Percentiles rank a stretch among this genome's conserved stretches.
phyloP scores from a whole-genome alignment of 2,329 filamentous ascomycete species.

The Penicillium sp. region DNA sequence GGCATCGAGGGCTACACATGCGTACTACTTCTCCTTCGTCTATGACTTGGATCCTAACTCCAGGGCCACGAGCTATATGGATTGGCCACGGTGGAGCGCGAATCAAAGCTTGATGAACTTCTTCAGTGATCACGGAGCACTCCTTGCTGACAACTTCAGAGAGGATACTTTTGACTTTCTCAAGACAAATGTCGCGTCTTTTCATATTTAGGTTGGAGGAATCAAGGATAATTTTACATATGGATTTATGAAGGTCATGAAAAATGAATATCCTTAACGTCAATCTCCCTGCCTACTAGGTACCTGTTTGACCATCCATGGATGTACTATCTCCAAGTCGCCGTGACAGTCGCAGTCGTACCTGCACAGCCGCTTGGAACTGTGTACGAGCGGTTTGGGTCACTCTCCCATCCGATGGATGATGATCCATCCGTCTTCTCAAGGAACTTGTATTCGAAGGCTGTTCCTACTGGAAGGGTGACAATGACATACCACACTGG shows the following conservation, averaged over 20 bases:
- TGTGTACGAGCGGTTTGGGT: slow-evolving; percentile 47
- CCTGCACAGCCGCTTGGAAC: slow-evolving; percentile 38
- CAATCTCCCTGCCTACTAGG: not conserved
- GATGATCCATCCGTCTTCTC: slow-evolving; percentile 59
- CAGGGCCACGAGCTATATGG: slow-evolving; percentile 41
- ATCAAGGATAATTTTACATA: not conserved
- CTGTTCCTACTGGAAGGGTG: slow-evolving; percentile 55
- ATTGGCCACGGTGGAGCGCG: slow-evolving; percentile 58
- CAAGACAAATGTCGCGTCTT: slow-evolving; percentile 16
- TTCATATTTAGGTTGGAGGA: slow-evolving; percentile 22
- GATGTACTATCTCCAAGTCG: slow-evolving; percentile 37
- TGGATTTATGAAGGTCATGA: not conserved
- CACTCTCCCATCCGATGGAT: slow-evolving; percentile 63
- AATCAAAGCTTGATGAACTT: slow-evolving; percentile 55
- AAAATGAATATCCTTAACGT: not conserved
- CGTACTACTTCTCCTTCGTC: slow-evolving; percentile 73
- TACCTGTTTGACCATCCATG: not conserved
- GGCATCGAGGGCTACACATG: slow-evolving; percentile 59
- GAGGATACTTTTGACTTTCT: slow-evolving; percentile 46
- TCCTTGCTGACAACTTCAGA: slow-evolving; percentile 53
- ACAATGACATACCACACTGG: slow-evolving; percentile 63
- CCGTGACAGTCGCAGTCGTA: slow-evolving; percentile 28
- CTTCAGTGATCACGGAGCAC: slow-evolving; percentile 34
- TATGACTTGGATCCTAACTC: slow-evolving; percentile 70
- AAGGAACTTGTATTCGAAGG: slow-evolving; percentile 69